phyloP scores from a whole-genome alignment of 1,139 yeast genomes.

The Candida dubliniensis region DNA sequence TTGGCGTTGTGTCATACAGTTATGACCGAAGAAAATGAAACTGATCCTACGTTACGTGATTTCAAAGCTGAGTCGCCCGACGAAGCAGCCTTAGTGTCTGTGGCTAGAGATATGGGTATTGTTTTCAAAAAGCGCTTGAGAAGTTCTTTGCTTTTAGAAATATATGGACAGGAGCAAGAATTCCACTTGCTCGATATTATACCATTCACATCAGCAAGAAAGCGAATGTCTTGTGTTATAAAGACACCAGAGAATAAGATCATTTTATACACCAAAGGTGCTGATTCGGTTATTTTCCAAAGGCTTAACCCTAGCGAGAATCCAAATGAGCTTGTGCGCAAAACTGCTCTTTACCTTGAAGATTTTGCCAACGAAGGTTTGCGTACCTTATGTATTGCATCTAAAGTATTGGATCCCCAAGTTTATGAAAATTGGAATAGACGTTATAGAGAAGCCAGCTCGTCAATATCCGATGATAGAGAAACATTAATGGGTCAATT shows the following conservation, averaged over 20 bases:
- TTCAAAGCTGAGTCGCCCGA: conserved; percentile 98
- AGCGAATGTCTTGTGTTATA: conserved; percentile 64
- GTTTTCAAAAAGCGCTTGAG: conserved; percentile 76
- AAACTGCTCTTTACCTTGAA: conserved; percentile 78
- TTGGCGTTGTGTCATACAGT: conserved; percentile 92
- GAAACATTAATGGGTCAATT: conserved; percentile 76
- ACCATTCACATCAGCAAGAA: conserved; percentile 89
- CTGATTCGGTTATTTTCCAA: conserved; percentile 85
- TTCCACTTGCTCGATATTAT: conserved; percentile 74
- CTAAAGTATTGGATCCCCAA: conserved; percentile 63
- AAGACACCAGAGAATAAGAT: conserved; percentile 49
- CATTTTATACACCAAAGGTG: conserved; percentile 71
- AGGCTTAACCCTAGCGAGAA: conserved; percentile 51
- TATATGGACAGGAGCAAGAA: conserved; percentile 72
- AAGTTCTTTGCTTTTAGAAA: conserved; percentile 63
- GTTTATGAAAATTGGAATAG: conserved; percentile 68
- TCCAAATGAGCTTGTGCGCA: conserved; percentile 37
- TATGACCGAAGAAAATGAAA: conserved; percentile 64
- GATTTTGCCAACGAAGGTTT: conserved; percentile 96
- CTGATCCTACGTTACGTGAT: conserved; percentile 53
- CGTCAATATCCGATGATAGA: conserved; percentile 72
- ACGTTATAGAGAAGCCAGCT: conserved; percentile 68
- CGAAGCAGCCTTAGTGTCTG: conserved; percentile 92
- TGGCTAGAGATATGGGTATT: conserved; percentile 91
- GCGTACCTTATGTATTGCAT: conserved; percentile 91